Conservation (phyloP, 2,329 filamentous ascomycete species). For the Colletotrichum simmondsii region DNA sequence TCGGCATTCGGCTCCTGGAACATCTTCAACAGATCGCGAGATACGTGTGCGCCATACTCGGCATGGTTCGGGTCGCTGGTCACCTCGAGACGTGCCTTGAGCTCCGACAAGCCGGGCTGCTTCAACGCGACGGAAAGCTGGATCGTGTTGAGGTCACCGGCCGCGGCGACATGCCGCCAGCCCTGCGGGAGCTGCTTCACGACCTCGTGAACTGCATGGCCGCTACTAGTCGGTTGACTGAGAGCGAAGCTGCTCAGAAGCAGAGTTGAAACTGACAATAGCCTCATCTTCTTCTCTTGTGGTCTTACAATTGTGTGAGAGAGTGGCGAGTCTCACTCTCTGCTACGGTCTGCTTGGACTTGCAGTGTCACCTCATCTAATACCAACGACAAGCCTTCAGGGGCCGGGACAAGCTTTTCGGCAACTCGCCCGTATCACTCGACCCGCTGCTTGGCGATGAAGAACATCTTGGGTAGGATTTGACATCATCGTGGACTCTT, state of each 20-base stretch:
- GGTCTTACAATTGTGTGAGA: background rate
- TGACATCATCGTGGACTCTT: slow-evolving; percentile 5
- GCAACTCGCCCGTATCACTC: background rate
- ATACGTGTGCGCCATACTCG: slow-evolving; percentile 43
- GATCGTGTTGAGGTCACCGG: background rate
- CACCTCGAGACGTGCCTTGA: slow-evolving; percentile 37
- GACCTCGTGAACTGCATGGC: background rate
- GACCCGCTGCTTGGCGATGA: background rate
- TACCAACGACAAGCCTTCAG: background rate
- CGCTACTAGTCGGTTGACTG: background rate
- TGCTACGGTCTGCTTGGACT: background rate
- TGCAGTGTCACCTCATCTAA: background rate
- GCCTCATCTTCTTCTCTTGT: slow-evolving; percentile 7
- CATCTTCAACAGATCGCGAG: slow-evolving; percentile 46
- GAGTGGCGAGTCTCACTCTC: background rate
- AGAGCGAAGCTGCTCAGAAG: background rate
- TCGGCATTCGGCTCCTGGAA: slow-evolving; percentile 48
- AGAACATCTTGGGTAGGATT: background rate
- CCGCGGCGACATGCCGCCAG: slow-evolving; percentile 1
- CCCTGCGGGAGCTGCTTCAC: background rate
- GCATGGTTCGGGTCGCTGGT: slow-evolving; percentile 11
- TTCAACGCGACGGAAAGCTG: slow-evolving; percentile 31
- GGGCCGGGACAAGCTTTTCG: slow-evolving; percentile 18
- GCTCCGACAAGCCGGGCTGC: slow-evolving; percentile 28
- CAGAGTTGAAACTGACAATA: background rate